These are phyloP conservation scores for Agrocybe chaxingu DNA, from an alignment of 768 basidiomycete genomes.

Conservation along the genomic window DNA sequence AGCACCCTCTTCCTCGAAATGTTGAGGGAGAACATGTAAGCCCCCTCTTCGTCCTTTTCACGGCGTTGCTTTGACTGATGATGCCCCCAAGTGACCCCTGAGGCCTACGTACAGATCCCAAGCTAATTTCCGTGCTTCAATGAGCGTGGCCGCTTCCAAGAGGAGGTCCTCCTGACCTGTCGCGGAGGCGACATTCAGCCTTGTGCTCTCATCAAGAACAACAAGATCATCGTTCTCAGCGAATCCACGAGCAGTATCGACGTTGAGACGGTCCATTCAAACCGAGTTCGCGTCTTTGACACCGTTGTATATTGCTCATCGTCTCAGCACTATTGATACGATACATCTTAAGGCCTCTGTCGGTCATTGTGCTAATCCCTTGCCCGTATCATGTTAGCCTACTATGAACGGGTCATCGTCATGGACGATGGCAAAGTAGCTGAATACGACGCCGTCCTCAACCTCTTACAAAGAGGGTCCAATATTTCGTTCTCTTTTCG, in stretches of 20 bases:
- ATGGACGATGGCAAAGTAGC: conserved; percentile 69
- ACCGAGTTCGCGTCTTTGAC: conserved; percentile 54
- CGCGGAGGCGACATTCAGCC: conserved; percentile 61
- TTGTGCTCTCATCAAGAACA: conserved; percentile 62
- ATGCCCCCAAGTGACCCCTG: conserved; percentile 45
- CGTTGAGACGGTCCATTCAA: conserved; percentile 58
- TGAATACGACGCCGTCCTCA: conserved; percentile 73
- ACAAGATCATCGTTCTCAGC: conserved; percentile 56
- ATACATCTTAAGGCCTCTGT: too few relatives aligned
- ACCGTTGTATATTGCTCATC: conserved; percentile 54
- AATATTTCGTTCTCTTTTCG: conserved; percentile 68
- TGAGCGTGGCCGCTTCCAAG: conserved; percentile 58
- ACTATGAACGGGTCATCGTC: conserved; percentile 69
- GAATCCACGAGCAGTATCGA: conserved; percentile 64
- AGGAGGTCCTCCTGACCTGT: conserved; percentile 40
- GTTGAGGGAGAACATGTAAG: conserved; percentile 39
- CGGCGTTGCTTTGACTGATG: background rate
- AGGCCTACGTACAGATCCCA: conserved; percentile 50
- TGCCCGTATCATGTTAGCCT: conserved; percentile 30
- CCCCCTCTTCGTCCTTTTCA: background rate
- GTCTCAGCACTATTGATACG: conserved; percentile 57
- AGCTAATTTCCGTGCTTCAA: conserved; percentile 59
- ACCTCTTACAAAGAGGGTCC: conserved; percentile 59
- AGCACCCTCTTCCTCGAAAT: conserved; percentile 42
- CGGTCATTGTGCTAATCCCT: too few relatives aligned